Conservation (phyloP, 2,329 filamentous ascomycete species). For the Nannizziopsis barbatae region DNA sequence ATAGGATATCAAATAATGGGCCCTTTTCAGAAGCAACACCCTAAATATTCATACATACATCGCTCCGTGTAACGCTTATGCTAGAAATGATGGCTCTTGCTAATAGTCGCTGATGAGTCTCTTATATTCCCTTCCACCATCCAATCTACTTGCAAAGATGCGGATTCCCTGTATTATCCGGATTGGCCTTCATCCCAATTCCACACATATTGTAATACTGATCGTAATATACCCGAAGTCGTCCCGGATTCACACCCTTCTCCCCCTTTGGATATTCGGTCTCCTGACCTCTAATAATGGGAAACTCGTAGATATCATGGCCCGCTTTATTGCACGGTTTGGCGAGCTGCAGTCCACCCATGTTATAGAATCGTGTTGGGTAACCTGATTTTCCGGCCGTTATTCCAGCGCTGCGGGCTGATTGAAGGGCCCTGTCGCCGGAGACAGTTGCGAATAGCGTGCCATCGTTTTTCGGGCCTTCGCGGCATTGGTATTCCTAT, state of each 20-base stretch:
- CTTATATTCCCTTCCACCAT: not conserved
- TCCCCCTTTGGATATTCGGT: constrained; percentile 9
- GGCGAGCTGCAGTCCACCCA: constrained; percentile 8
- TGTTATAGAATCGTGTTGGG: constrained; percentile 10
- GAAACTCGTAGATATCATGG: constrained; percentile 11
- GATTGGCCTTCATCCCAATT: constrained; percentile 10
- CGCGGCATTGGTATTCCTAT: constrained; percentile 6
- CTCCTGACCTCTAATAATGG: constrained; percentile 4
- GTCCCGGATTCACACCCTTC: constrained; percentile 12
- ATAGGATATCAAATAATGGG: not conserved
- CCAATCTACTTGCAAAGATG: constrained; percentile 6
- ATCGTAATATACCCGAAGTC: constrained; percentile 11
- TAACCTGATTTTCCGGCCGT: constrained; percentile 3
- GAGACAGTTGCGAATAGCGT: constrained; percentile 5
- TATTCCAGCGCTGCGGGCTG: constrained; percentile 1
- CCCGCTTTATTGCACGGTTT: constrained; percentile 12
- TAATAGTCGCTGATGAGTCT: not conserved
- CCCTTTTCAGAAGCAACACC: not conserved
- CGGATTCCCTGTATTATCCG: constrained; percentile 11
- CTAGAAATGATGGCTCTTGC: not conserved
- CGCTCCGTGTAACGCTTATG: not conserved
- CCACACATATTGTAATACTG: constrained; percentile 11
- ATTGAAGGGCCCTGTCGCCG: constrained; percentile 2
- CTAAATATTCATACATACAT: too few species aligned
- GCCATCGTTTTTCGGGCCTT: constrained; percentile 12